These are phyloP conservation scores for Tricholoma hemisulphureum DNA, from an alignment of 768 basidiomycete species.

Conservation along the genomic window DNA sequence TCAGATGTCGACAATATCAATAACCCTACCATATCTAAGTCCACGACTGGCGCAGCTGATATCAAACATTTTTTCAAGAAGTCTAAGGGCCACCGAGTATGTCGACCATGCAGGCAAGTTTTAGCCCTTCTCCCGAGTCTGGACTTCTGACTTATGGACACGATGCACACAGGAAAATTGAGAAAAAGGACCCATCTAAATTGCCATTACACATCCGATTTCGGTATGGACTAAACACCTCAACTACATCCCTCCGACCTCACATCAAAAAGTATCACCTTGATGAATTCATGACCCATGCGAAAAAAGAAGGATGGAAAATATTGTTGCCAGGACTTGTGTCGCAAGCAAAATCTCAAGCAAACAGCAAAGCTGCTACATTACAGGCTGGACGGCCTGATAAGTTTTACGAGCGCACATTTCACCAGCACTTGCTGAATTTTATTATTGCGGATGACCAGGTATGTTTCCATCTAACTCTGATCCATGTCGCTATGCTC, in stretches of 20 bases:
- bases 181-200: not conserved
- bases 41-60: not conserved
- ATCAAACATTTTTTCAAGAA: not conserved
- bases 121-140: too few species aligned
- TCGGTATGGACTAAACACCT: not conserved
- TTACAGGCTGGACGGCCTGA: too few species aligned
- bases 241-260: not conserved
- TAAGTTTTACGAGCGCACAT: too few species aligned
- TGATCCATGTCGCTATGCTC: not conserved
- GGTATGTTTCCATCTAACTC: conserved; percentile 18
- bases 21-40: not conserved
- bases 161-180: not conserved
- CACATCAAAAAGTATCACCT: not conserved
- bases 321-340: not conserved
- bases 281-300: not conserved
- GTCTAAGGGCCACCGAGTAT: not conserved
- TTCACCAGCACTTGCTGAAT: too few species aligned
- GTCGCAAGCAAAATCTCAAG: not conserved
- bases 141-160: not conserved
- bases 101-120: not conserved
- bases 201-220: not conserved
- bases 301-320: not conserved
- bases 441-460: conserved; percentile 30
- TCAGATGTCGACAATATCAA: not conserved
- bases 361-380: not conserved